phyloP scores from a whole-genome alignment of 116 monocot genomes.

The Posidonia oceanica region DNA sequence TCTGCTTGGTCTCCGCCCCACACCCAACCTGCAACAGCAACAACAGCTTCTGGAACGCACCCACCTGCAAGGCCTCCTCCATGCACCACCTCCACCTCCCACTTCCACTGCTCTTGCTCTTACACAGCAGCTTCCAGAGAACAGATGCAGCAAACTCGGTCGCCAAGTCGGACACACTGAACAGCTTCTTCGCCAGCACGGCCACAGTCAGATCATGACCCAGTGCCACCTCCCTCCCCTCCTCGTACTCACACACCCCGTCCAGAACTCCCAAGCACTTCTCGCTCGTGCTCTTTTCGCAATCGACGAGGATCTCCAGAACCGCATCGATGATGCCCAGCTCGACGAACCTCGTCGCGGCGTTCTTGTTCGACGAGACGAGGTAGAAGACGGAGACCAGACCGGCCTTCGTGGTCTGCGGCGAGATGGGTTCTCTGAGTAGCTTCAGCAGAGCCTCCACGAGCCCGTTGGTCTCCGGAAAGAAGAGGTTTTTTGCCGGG shows the following conservation, averaged over 20 bases:
- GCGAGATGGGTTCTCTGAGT: constrained; percentile 33
- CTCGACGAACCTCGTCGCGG: constrained; percentile 21
- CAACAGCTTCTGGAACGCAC: constrained; percentile 79
- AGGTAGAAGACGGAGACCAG: constrained; percentile 30
- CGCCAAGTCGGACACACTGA: constrained; percentile 37
- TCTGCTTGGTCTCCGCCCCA: constrained; percentile 43
- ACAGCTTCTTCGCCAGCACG: constrained; percentile 63
- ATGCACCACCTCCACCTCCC: constrained; percentile 1
- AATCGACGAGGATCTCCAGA: constrained; percentile 37
- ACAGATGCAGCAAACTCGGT: constrained; percentile 54
- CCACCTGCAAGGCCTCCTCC: constrained; percentile 39
- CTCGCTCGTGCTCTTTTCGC: constrained; percentile 38
- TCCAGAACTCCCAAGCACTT: constrained; percentile 27
- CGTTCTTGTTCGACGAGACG: constrained; percentile 2
- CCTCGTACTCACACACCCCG: constrained; percentile 9
- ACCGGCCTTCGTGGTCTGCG: constrained; percentile 33
- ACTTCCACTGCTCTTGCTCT: constrained; percentile 17
- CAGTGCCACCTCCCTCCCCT: constrained; percentile 16
- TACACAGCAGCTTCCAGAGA: constrained; percentile 26
- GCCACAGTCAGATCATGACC: constrained; percentile 35
- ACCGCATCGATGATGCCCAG: constrained; percentile 22
- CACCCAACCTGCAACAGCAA: constrained; percentile 69
- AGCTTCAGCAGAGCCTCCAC: constrained; percentile 26
- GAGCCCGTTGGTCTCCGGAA: constrained; percentile 18
- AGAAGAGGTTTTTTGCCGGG: not conserved